phyloP scores from a whole-genome alignment of 2,329 filamentous ascomycete species.

The Calonectria montana region DNA sequence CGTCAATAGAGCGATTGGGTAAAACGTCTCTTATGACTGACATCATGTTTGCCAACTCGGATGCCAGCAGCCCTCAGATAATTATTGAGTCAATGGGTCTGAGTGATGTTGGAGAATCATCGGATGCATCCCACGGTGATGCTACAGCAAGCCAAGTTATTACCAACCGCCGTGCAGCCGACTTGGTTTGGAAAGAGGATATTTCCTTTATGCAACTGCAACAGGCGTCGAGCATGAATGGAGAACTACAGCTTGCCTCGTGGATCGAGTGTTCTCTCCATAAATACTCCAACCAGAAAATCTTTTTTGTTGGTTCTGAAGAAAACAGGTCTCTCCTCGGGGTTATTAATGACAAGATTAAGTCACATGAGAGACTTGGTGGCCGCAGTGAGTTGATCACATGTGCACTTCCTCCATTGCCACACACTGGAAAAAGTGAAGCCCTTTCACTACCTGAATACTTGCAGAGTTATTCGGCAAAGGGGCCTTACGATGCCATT shows the following conservation, averaged over 20 bases:
- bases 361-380: neutral
- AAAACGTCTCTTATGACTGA: neutral
- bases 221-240: neutral
- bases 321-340: neutral
- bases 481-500: neutral
- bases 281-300: neutral
- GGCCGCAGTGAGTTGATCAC: neutral
- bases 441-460: neutral
- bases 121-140: neutral
- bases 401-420: neutral
- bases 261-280: neutral
- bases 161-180: neutral
- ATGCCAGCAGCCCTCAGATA: neutral
- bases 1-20: neutral
- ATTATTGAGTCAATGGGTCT: neutral
- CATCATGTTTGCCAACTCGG: neutral
- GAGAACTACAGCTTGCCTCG: neutral
- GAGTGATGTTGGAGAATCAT: neutral
- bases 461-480: neutral
- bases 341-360: neutral
- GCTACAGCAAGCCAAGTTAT: neutral
- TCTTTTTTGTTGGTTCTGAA: neutral
- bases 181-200: neutral
- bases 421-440: neutral
- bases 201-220: neutral